Percentiles rank a stretch among this genome's conserved stretches.
Conservation (phyloP, 2,329 filamentous ascomycete species). For the Pezicula radicicola region DNA sequence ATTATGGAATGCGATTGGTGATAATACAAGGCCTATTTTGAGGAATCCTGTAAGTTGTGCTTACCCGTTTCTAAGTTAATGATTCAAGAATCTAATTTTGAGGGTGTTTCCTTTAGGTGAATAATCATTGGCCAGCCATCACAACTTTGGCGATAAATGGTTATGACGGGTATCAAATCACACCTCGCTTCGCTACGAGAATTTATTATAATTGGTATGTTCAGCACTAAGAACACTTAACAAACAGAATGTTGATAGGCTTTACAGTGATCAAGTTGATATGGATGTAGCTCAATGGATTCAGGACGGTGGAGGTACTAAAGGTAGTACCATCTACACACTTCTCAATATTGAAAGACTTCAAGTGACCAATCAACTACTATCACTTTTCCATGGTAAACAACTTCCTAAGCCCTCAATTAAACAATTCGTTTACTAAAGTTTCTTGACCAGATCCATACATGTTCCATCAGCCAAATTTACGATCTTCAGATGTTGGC, state of each 20-base stretch:
- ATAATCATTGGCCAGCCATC: slow-evolving; percentile 48
- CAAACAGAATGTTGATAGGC: background rate
- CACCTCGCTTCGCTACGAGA: slow-evolving; percentile 48
- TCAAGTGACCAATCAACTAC: background rate
- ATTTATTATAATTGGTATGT: background rate
- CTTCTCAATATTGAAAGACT: background rate
- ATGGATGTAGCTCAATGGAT: background rate
- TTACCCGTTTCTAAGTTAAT: background rate
- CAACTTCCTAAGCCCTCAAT: slow-evolving; percentile 36
- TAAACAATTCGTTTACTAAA: slow-evolving; percentile 38
- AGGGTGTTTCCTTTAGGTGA: background rate
- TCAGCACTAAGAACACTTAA: slow-evolving; percentile 21
- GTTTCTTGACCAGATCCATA: slow-evolving; percentile 13
- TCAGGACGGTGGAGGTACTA: background rate
- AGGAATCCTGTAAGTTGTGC: slow-evolving; percentile 38
- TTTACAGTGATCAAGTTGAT: background rate
- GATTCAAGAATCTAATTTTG: background rate
- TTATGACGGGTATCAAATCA: slow-evolving; percentile 49
- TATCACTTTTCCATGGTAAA: background rate
- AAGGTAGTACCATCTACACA: background rate
- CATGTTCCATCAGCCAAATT: slow-evolving; percentile 58
- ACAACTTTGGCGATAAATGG: slow-evolving; percentile 47
- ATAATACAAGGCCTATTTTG: slow-evolving; percentile 55
- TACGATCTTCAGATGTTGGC: slow-evolving; percentile 44
- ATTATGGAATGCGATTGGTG: slow-evolving; percentile 54